phyloP scores from a whole-genome alignment of 257 asterid species.

The Penstemon eatonii region DNA sequence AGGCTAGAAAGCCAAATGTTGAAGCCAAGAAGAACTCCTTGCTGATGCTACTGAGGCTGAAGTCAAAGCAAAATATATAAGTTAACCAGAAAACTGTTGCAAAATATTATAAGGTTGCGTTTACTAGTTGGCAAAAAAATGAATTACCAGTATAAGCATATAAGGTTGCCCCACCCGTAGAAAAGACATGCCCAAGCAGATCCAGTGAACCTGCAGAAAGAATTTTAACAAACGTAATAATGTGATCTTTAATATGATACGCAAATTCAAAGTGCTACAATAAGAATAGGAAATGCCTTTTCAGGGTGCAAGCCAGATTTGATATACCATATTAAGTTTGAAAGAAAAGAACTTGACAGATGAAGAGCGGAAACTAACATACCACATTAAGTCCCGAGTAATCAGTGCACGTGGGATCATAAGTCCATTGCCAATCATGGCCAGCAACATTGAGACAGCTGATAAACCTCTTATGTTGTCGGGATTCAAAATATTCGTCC shows the following conservation, averaged over 20 bases:
- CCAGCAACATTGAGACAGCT: conserved; percentile 90
- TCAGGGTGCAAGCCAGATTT: neutral
- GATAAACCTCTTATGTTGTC: conserved; percentile 86
- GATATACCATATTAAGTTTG: neutral
- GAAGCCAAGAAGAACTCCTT: conserved; percentile 73
- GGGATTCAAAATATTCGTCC: conserved; percentile 87
- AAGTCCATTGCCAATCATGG: conserved; percentile 92
- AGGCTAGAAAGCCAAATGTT: conserved; percentile 57
- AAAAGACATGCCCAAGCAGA: conserved; percentile 77
- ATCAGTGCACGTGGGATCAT: conserved; percentile 91
- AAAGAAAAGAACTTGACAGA: conserved; percentile 18
- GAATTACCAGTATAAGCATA: conserved; percentile 77
- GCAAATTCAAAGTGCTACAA: neutral
- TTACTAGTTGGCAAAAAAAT: conserved; percentile 1
- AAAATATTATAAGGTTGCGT: neutral
- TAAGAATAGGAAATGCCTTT: neutral
- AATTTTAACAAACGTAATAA: conserved; percentile 5
- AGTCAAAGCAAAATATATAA: conserved; percentile 18
- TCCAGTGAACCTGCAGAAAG: conserved; percentile 80
- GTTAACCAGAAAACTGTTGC: neutral
- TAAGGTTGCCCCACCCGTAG: conserved; percentile 98
- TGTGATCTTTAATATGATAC: neutral
- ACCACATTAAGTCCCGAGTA: conserved; percentile 95
- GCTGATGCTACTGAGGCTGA: conserved; percentile 71
- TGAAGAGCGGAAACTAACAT: conserved; percentile 24